These are phyloP conservation scores for Echinosophora koreensis DNA, from an alignment of 306 rosid genomes.

Conservation along the genomic window DNA sequence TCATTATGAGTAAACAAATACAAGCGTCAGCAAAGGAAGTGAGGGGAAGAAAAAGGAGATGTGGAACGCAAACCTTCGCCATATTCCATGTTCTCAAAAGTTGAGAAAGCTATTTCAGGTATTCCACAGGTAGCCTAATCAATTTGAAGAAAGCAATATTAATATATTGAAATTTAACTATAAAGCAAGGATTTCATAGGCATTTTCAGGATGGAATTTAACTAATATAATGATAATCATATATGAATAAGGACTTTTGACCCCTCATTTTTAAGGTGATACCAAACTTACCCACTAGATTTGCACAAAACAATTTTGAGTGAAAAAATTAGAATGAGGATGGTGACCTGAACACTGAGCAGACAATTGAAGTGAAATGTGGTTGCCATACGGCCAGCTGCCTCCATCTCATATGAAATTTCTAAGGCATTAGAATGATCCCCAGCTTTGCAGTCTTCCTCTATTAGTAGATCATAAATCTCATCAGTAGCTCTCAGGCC, in stretches of 20 bases:
- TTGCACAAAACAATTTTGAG: not conserved
- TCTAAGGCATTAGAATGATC: slow-evolving; percentile 94
- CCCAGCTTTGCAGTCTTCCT: slow-evolving; percentile 81
- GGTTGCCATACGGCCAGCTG: slow-evolving; percentile 97
- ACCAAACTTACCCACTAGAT: slow-evolving; percentile 2
- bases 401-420: slow-evolving; percentile 91
- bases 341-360: slow-evolving; percentile 90
- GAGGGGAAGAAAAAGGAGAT: slow-evolving; percentile 30
- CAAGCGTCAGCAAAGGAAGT: slow-evolving; percentile 32
- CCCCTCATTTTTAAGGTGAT: slow-evolving; percentile 13
- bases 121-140: slow-evolving; percentile 93
- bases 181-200: slow-evolving; percentile 37
- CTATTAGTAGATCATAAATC: slow-evolving; percentile 79
- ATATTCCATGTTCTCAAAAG: slow-evolving; percentile 96
- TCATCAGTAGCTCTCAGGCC: slow-evolving; percentile 85
- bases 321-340: slow-evolving; percentile 29
- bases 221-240: slow-evolving; percentile 15
- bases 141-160: slow-evolving; percentile 47
- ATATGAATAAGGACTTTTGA: slow-evolving; percentile 29
- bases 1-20: slow-evolving; percentile 19
- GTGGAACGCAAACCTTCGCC: slow-evolving; percentile 79
- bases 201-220: slow-evolving; percentile 21
- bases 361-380: slow-evolving; percentile 91
- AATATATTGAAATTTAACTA: slow-evolving; percentile 11
- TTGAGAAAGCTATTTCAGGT: slow-evolving; percentile 93